Percentiles rank a stretch among this genome's conserved stretches.
phyloP scores from a whole-genome alignment of 1,284 basidiomycete genomes.

The Apiotrichum domesticum region DNA sequence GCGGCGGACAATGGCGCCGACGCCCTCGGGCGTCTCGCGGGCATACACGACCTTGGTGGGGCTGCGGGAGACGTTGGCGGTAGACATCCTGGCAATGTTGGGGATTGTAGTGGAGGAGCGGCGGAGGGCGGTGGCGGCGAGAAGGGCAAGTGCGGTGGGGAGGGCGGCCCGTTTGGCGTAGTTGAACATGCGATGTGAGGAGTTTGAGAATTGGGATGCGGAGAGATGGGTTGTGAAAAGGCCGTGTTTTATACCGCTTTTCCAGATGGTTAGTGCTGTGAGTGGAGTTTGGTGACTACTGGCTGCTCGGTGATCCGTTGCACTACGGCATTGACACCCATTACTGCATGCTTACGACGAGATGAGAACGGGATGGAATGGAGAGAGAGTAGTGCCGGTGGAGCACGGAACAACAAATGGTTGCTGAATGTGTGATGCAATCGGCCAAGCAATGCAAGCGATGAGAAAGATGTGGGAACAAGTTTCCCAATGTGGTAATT shows the following conservation, averaged over 20 bases:
- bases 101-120: constrained; percentile 1
- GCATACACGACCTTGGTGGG: constrained; percentile 69
- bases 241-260: constrained; percentile 9
- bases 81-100: constrained; percentile 2
- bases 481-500: constrained; percentile 12
- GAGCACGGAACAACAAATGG: no score
- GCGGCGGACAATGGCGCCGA: constrained; percentile 76
- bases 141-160: background rate
- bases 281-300: no score
- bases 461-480: constrained; percentile 7
- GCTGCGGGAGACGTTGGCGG: constrained; percentile 54
- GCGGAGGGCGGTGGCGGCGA: background rate
- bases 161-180: background rate
- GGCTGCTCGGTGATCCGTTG: no score
- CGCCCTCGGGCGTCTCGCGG: constrained; percentile 80
- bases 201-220: background rate
- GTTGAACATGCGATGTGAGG: constrained; percentile 3
- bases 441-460: background rate
- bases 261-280: no score
- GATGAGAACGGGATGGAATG: no score
- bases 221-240: background rate
- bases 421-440: no score
- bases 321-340: no score
- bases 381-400: no score
- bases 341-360: no score